A percentile compares a stretch with the other conserved stretches of the same genome.
Conservation (phyloP, 2,329 filamentous ascomycete genomes). For the Whalleya microplaca region DNA sequence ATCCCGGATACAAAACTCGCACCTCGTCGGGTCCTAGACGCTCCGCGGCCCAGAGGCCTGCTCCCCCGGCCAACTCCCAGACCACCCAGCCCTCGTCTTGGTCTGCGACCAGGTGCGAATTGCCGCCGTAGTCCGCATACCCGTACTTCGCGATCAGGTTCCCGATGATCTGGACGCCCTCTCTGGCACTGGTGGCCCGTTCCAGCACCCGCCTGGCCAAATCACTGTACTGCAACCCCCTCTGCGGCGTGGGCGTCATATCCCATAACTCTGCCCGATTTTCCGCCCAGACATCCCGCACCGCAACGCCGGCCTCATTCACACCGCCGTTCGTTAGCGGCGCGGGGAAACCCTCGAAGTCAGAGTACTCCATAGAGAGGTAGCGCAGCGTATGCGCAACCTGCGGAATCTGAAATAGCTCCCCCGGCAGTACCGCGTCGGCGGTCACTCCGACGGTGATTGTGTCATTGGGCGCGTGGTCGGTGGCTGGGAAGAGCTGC, state of each 20-base stretch:
- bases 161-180: conserved; percentile 48
- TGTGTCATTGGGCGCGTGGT: conserved; percentile 45
- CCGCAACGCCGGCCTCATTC: conserved; percentile 46
- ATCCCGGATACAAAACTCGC: conserved; percentile 34
- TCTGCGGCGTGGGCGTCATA: conserved; percentile 46
- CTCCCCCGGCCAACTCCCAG: conserved; percentile 35
- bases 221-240: conserved; percentile 46
- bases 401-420: conserved; percentile 32
- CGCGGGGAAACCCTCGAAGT: conserved; percentile 47
- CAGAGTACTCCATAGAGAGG: conserved; percentile 38
- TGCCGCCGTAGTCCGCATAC: conserved; percentile 47
- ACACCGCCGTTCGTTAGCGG: conserved; percentile 49
- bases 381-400: conserved; percentile 32
- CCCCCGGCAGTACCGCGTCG: conserved; percentile 41
- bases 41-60: conserved; percentile 34
- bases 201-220: conserved; percentile 45
- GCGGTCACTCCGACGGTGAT: conserved; percentile 47
- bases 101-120: conserved; percentile 46
- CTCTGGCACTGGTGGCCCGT: conserved; percentile 43
- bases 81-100: conserved; percentile 37
- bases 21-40: conserved; percentile 29
- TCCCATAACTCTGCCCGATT: conserved; percentile 43
- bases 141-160: conserved; percentile 43
- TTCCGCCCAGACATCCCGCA: conserved; percentile 46
- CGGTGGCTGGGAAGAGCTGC: conserved; percentile 46